phyloP scores from a whole-genome alignment of 164 flowering plant species.

The Vitis riparia region DNA sequence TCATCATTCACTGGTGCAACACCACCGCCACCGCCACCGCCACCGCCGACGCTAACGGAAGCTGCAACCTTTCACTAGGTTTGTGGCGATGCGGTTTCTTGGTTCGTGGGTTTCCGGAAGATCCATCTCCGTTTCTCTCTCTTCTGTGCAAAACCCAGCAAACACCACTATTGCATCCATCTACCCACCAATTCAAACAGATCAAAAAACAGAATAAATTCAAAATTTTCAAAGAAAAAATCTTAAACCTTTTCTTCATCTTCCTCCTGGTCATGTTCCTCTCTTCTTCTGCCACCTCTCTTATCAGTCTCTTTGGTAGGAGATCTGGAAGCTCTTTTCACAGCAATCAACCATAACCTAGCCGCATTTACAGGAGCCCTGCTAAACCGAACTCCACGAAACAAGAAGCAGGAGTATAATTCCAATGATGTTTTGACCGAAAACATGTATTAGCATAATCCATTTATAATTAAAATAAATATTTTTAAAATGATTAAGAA shows the following conservation, averaged over 20 bases:
- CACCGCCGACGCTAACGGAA: too few relatives aligned
- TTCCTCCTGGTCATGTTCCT: conserved; percentile 36
- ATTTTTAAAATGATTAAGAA: too few relatives aligned
- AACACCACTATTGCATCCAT: background rate
- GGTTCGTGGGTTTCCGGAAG: conserved; percentile 38
- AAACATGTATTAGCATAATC: too few relatives aligned
- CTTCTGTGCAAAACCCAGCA: conserved; percentile 30
- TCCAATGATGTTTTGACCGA: too few relatives aligned
- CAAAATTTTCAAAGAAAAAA: too few relatives aligned
- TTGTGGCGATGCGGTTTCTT: conserved; percentile 11
- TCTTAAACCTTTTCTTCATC: conserved; percentile 43
- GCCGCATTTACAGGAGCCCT: too few relatives aligned
- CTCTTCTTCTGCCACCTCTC: conserved; percentile 17
- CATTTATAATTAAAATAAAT: too few relatives aligned
- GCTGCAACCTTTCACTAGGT: too few relatives aligned
- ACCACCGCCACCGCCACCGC: too few relatives aligned
- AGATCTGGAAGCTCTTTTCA: conserved; percentile 9
- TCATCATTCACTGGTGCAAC: too few relatives aligned
- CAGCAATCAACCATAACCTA: conserved; percentile 45
- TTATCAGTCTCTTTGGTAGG: conserved; percentile 19
- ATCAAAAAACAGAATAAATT: background rate
- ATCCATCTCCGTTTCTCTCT: conserved; percentile 59
- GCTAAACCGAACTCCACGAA: conserved; percentile 13
- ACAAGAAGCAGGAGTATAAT: too few relatives aligned
- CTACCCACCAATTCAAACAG: background rate